A percentile compares a stretch with the other conserved stretches of the same genome.
These are phyloP conservation scores for Aspergillus phoenicis DNA, from an alignment of 2,329 filamentous ascomycete species.

Conservation along the genomic window DNA sequence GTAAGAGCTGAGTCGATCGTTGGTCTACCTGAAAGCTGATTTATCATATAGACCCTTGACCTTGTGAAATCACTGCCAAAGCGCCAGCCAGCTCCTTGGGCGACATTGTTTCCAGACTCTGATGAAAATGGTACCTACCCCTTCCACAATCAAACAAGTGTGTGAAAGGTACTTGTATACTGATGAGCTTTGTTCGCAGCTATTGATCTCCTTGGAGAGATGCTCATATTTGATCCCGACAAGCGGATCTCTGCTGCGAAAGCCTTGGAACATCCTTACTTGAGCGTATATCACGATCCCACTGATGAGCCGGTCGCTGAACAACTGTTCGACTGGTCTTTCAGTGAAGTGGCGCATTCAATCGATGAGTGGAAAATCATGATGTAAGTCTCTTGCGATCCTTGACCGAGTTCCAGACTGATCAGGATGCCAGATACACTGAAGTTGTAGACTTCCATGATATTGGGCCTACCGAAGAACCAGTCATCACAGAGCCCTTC, in stretches of 20 bases:
- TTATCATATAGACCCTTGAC: slow-evolving; percentile 70
- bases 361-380: slow-evolving; percentile 99
- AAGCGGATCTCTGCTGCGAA: slow-evolving; percentile 86
- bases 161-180: background rate
- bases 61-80: slow-evolving; percentile 97
- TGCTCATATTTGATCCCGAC: slow-evolving; percentile 98
- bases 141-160: background rate
- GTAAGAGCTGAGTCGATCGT: slow-evolving; percentile 51
- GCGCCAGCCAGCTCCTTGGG: slow-evolving; percentile 81
- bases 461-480: slow-evolving; percentile 52
- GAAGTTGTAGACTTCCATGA: slow-evolving; percentile 99
- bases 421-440: slow-evolving; percentile 71
- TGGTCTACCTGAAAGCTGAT: background rate
- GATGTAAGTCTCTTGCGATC: slow-evolving; percentile 68
- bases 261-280: slow-evolving; percentile 86
- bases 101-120: slow-evolving; percentile 89
- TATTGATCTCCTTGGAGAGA: slow-evolving; percentile 88
- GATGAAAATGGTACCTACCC: slow-evolving; percentile 70
- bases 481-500: background rate
- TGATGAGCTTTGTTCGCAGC: slow-evolving; percentile 53
- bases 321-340: slow-evolving; percentile 99
- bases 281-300: slow-evolving; percentile 94
- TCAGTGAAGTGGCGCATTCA: slow-evolving; percentile 94
- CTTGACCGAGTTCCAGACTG: background rate
- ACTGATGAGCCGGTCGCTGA: slow-evolving; percentile 93